Base-by-base conservation (phyloP, 148 eudicot genomes). In the Fagopyrum homotropicum region DNA sequence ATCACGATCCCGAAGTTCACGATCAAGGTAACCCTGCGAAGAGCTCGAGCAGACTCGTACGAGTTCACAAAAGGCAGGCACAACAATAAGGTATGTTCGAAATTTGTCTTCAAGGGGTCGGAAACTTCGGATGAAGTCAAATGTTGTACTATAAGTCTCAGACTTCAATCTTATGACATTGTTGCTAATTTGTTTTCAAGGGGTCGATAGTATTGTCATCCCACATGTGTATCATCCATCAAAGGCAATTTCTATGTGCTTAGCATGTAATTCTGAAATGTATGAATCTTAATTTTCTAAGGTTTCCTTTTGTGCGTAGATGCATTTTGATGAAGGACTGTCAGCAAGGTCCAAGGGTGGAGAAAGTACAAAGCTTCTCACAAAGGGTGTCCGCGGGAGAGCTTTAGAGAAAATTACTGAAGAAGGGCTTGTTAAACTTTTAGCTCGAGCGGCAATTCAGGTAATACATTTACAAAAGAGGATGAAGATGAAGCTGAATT, bases 261-360 rank as follows among this genome's bases (percentile, higher is more conserved):
- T 63, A 16, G 9, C 4, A 30, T 63, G 30, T 15, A 35, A 4
- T 66, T 40, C 10, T 22, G 47, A 35, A 9, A 1, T 47, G 4
- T 16, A 19, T 45, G 17, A 22, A 19, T 68, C 72, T 14, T 40
- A 60, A 75, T 64, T 11, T 61, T 5, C 70, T 75, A 45, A 48
- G 35, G 50, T 50, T 76, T 78, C 50, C 54, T 72, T 82, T 77
- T 81, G 61, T 74, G 55, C 76, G 73, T 81, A 94, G 97, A 81
- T 86, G 79, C 99, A 95, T 86, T 95, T 95, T 88, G 97, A 90
- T 80, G 97, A 95, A 82, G 99, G 91, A 16, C 76, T 95, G 82
- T 86, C 93, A 49, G 97, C 89, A 55, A 86, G 96, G 76, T 81
- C 78, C 79, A 91, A 83, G 83, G 83, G 80, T 50, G 90, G 90